Evolutionary conservation across 164 flowering plant genomes (phyloP), one percentile per base, ranked within the genome.

Genomic region (Dillenia suffruticosa): DNA sequence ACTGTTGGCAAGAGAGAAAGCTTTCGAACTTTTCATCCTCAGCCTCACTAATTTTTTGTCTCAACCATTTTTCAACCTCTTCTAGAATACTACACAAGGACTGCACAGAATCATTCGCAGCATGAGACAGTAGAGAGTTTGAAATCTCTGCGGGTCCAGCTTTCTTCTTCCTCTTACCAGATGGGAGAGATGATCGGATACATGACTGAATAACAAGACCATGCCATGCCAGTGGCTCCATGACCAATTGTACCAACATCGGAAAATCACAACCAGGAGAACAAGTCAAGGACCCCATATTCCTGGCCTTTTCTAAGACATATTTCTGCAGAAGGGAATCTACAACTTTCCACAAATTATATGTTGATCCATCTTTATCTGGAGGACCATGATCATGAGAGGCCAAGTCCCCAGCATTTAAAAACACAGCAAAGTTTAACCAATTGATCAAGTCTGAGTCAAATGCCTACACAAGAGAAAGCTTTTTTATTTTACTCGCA

Each of bases 191-290:
- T 50, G 86, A 77, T 9, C 89, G 86, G 48, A 75, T 67, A 58
- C 79, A 82, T n/a, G 96, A 85, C 61, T 83, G 96, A 15, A 93
- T 67, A 49, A 93, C 67, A 45, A 90, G 86, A 54, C 69, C 51
- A 73, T 90, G 96, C 98, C 97, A 93, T 14, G 96, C 81, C 68
- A 90, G 63, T 14, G 97, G 82, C 72, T 90, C 98, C 13, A 96
- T 72, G 10, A 93, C 77, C 59, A 90, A 59, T 65, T 81, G 89
- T 57, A 89, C 80, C 64, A 93, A 69, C 32, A 61, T 10, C 0
- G 85, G 57, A 45, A 85, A 59, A 57, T 76, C 76, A 56, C 26
- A 46, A 44, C 82, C 77, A 16, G 79, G 85, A 64, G 78, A 72
- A 49, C 63, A 59, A 6, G 67, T 45, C 8, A 74, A 60, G 40